These are phyloP conservation scores for Phytophthora megakarya DNA, from an alignment of 352 stramenopile species.

Conservation along the genomic window DNA sequence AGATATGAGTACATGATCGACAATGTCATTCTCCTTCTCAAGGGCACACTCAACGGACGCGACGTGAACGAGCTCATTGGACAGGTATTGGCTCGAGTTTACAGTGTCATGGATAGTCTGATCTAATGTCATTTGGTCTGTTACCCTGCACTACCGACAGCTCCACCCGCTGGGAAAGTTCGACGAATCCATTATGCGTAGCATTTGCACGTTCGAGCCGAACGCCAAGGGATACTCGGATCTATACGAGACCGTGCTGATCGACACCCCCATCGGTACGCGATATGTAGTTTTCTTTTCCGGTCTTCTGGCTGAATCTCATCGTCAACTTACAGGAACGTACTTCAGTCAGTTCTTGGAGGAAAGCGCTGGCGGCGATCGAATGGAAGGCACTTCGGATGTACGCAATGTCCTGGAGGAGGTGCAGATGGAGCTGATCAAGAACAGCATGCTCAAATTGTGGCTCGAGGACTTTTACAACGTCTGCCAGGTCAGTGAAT, in stretches of 20 bases:
- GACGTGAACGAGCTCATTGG: conserved; percentile 98
- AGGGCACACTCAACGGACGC: conserved; percentile 96
- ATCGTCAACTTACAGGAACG: conserved; percentile 61
- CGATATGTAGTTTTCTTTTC: background rate
- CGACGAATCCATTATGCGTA: conserved; percentile 98
- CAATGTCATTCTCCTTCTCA: conserved; percentile 99
- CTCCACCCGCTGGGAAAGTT: conserved; percentile 99
- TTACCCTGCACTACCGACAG: conserved; percentile 45
- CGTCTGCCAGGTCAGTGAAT: conserved; percentile 85
- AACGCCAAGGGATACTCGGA: conserved; percentile 98
- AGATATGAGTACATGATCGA: conserved; percentile 99
- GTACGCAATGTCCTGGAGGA: conserved; percentile 98
- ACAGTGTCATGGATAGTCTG: no score
- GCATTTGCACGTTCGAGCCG: conserved; percentile 98
- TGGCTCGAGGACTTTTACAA: conserved; percentile 95
- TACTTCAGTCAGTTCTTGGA: conserved; percentile 99
- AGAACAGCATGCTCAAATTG: conserved; percentile 99
- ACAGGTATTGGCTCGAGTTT: conserved; percentile 65
- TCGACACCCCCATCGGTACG: conserved; percentile 97
- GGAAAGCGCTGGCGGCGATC: conserved; percentile 88
- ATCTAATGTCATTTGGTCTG: conserved; percentile 5
- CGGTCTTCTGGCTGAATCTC: background rate
- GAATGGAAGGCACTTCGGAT: conserved; percentile 85
- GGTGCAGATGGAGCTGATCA: conserved; percentile 99
- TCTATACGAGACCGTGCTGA: conserved; percentile 99